phyloP scores from a whole-genome alignment of 2,329 filamentous ascomycete species.

The Metarhizium humberi region DNA sequence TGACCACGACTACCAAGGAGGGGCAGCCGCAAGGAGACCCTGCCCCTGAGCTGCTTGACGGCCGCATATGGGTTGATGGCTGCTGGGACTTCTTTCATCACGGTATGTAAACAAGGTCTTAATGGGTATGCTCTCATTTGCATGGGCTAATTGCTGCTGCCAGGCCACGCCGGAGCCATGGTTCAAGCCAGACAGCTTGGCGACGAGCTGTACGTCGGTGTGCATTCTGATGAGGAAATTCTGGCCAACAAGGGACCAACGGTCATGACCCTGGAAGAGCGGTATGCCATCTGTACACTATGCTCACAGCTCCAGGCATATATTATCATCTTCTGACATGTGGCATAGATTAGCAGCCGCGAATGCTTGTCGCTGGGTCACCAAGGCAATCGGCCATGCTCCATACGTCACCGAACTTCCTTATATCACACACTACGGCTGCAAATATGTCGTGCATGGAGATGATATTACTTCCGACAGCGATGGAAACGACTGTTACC shows the following conservation, averaged over 20 bases:
- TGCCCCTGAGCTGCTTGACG: constrained; percentile 47
- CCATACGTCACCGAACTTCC: constrained; percentile 91
- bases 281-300: constrained; percentile 32
- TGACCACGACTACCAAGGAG: constrained; percentile 15
- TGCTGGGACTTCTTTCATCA: constrained; percentile 99
- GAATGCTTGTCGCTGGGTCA: constrained; percentile 92
- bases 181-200: constrained; percentile 90
- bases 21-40: constrained; percentile 31
- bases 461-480: constrained; percentile 96
- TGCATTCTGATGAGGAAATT: constrained; percentile 94
- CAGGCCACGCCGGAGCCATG: constrained; percentile 93
- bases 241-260: constrained; percentile 95
- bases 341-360: constrained; percentile 66
- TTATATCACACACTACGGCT: constrained; percentile 94
- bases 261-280: constrained; percentile 89
- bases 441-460: constrained; percentile 90
- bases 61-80: constrained; percentile 94
- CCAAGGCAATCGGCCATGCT: constrained; percentile 70
- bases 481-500: constrained; percentile 91
- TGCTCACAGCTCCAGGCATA: background rate
- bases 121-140: background rate
- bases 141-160: background rate
- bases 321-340: background rate
- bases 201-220: constrained; percentile 78
- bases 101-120: constrained; percentile 39